A percentile compares a stretch with the other conserved stretches of the same genome.
Evolutionary conservation across 805 yeast species (phyloP).

Genomic region (Lachancea nothofagi): DNA sequence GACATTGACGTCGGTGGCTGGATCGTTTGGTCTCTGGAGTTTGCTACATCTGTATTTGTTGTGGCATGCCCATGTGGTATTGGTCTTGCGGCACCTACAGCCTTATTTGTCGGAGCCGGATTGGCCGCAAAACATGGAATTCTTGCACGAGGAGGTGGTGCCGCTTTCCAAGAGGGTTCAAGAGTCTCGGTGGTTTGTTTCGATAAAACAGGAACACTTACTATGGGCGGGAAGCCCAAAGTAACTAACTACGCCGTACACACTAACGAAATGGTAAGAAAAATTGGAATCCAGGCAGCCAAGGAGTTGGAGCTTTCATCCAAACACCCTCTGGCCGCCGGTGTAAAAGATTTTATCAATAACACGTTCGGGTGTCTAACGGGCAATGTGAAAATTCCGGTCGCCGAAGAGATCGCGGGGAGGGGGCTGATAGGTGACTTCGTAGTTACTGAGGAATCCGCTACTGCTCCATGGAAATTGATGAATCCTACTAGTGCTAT

Average conservation of each 20-base stretch:
- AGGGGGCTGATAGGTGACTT: conserved; percentile 50
- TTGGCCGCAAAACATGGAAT: conserved; percentile 73
- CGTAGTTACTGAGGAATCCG: conserved; percentile 19
- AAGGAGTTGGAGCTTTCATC: conserved; percentile 59
- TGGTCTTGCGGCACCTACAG: conserved; percentile 82
- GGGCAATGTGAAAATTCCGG: conserved; percentile 38
- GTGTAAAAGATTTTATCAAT: conserved; percentile 43
- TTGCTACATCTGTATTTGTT: conserved; percentile 74
- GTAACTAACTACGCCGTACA: conserved; percentile 46
- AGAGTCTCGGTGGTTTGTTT: conserved; percentile 59
- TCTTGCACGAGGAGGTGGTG: conserved; percentile 75
- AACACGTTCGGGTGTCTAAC: conserved; percentile 16
- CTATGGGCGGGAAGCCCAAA: conserved; percentile 53
- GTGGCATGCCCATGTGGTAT: conserved; percentile 85
- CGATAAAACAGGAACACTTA: conserved; percentile 76
- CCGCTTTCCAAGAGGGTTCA: conserved; percentile 74
- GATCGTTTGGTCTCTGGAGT: conserved; percentile 72
- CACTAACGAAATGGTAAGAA: conserved; percentile 13
- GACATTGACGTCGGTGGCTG: conserved; percentile 69
- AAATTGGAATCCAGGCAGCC: conserved; percentile 39
- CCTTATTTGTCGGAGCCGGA: conserved; percentile 73
- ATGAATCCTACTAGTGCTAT: conserved; percentile 36
- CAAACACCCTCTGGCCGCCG: conserved; percentile 62
- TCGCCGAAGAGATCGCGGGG: conserved; percentile 52
- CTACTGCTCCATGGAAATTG: conserved; percentile 30